Evolutionary conservation across 305 asterid species (phyloP).

Genomic region (Striga hermonthica): DNA sequence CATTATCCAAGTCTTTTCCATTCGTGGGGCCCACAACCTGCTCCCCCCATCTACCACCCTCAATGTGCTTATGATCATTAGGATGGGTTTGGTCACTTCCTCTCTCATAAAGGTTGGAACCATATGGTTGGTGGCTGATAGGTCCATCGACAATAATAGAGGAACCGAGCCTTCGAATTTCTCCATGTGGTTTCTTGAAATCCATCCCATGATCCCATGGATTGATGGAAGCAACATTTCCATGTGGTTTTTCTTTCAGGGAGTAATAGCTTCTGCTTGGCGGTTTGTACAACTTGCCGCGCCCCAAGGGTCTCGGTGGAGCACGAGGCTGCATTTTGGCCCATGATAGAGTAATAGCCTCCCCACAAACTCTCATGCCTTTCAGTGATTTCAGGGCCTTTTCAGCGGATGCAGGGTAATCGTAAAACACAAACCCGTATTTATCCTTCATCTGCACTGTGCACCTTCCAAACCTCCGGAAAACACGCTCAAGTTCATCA

Average conservation of each 20-base stretch:
- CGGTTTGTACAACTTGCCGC: slow-evolving; percentile 36
- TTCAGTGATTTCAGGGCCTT: slow-evolving; percentile 50
- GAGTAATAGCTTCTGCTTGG: slow-evolving; percentile 34
- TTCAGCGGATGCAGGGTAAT: slow-evolving; percentile 55
- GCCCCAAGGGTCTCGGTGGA: slow-evolving; percentile 35
- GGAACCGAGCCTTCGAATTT: slow-evolving; percentile 31
- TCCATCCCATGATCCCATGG: slow-evolving; percentile 31
- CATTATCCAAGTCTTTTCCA: slow-evolving; percentile 34
- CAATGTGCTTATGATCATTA: slow-evolving; percentile 30
- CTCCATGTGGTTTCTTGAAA: slow-evolving; percentile 26
- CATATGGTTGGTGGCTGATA: slow-evolving; percentile 21
- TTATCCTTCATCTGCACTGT: slow-evolving; percentile 46
- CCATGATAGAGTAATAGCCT: slow-evolving; percentile 53
- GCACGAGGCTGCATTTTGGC: slow-evolving; percentile 55
- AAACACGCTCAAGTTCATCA: slow-evolving; percentile 52
- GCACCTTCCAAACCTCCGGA: slow-evolving; percentile 60
- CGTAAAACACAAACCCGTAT: slow-evolving; percentile 58
- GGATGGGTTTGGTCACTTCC: slow-evolving; percentile 25
- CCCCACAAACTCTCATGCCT: slow-evolving; percentile 60
- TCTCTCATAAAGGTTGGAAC: slow-evolving; percentile 26
- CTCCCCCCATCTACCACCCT: slow-evolving; percentile 47
- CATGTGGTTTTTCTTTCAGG: slow-evolving; percentile 33
- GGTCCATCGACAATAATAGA: slow-evolving; percentile 36
- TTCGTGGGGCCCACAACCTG: slow-evolving; percentile 32
- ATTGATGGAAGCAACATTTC: slow-evolving; percentile 32